These are phyloP conservation scores for Microsporum canis DNA, from an alignment of 2,329 filamentous ascomycete species.

Conservation along the genomic window DNA sequence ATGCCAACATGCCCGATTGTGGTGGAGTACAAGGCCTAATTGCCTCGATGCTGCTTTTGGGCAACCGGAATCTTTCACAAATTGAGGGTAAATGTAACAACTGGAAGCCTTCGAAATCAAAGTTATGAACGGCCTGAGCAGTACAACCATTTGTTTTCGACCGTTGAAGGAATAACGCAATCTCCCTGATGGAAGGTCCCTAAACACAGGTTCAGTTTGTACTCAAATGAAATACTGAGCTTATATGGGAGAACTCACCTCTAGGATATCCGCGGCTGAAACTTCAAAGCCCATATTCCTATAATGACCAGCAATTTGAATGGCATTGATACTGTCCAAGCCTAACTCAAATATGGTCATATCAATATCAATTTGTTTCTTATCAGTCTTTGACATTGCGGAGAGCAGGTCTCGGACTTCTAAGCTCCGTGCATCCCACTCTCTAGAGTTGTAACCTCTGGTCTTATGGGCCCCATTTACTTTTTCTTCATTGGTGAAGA, in stretches of 20 bases:
- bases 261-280: conserved; percentile 63
- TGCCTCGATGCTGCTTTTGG: conserved; percentile 38
- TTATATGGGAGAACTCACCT: conserved; percentile 28
- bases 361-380: conserved; percentile 42
- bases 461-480: conserved; percentile 7
- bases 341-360: conserved; percentile 82
- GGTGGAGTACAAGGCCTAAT: conserved; percentile 68
- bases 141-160: conserved; percentile 18
- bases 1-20: conserved; percentile 67
- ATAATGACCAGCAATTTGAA: conserved; percentile 61
- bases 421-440: conserved; percentile 44
- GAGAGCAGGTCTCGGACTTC: conserved; percentile 48
- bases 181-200: conserved; percentile 27
- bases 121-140: conserved; percentile 12
- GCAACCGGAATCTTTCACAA: conserved; percentile 22
- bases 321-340: conserved; percentile 78
- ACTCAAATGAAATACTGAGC: neutral
- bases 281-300: conserved; percentile 48
- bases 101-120: conserved; percentile 45
- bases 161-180: conserved; percentile 33
- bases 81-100: conserved; percentile 28
- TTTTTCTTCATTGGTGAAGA: conserved; percentile 10
- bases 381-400: conserved; percentile 44
- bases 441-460: neutral
- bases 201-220: conserved; percentile 10